phyloP scores from a whole-genome alignment of 208 protist genomes.

The Acanthamoeba sp. region DNA sequence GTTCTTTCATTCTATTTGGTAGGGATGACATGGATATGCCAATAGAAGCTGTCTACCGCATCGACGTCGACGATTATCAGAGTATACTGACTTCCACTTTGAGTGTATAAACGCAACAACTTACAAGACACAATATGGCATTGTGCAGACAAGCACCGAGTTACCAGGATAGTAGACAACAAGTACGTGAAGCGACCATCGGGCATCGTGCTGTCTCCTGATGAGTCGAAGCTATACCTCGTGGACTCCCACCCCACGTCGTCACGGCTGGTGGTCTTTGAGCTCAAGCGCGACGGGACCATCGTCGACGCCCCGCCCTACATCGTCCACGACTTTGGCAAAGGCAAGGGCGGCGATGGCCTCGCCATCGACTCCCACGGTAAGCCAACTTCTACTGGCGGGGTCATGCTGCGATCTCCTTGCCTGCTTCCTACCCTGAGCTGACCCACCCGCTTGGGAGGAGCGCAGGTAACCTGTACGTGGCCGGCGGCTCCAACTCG shows the following conservation, averaged over 20 bases:
- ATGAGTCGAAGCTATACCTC: neutral
- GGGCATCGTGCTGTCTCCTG: conserved; percentile 3
- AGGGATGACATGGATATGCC: conserved; percentile 20
- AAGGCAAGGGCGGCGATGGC: conserved; percentile 2
- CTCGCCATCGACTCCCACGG: neutral
- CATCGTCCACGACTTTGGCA: conserved; percentile 26
- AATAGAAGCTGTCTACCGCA: neutral
- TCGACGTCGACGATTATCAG: conserved; percentile 28
- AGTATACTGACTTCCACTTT: neutral
- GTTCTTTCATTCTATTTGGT: neutral
- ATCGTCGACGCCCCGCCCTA: neutral
- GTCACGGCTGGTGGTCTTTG: neutral
- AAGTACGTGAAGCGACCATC: conserved; percentile 8
- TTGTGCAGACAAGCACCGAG: neutral
- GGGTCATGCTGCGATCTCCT: too few relatives aligned
- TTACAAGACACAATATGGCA: neutral
- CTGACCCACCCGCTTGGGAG: too few relatives aligned
- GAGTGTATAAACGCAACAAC: neutral
- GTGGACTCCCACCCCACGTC: neutral
- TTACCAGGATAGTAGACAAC: neutral
- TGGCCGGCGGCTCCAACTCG: neutral
- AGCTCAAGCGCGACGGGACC: neutral
- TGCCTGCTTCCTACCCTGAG: too few relatives aligned
- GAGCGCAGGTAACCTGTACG: conserved; percentile 5
- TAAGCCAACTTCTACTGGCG: too few relatives aligned